These are phyloP conservation scores for Xanthoconium stramineum DNA, from an alignment of 768 basidiomycete genomes.

Conservation along the genomic window DNA sequence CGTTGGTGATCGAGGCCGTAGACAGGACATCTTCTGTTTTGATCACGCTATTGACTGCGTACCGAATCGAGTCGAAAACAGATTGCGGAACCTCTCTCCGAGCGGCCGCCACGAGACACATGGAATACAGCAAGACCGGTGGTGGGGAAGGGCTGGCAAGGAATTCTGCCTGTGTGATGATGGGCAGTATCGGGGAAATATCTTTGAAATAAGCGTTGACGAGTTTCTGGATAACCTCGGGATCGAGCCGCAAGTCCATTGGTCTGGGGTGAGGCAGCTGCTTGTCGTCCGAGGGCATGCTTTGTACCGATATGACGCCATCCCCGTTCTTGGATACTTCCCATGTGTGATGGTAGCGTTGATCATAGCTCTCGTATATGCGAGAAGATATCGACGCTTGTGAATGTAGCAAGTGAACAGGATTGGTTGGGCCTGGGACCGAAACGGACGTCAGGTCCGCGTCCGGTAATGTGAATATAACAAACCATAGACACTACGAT, in stretches of 20 bases:
- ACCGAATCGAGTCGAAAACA: slow-evolving; percentile 88
- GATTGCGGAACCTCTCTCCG: slow-evolving; percentile 78
- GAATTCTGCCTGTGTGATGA: slow-evolving; percentile 88
- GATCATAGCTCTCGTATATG: slow-evolving; percentile 84
- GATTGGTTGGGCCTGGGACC: slow-evolving; percentile 75
- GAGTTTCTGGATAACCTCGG: slow-evolving; percentile 73
- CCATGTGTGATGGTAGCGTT: slow-evolving; percentile 84
- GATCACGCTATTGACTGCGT: slow-evolving; percentile 81
- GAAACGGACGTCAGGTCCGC: slow-evolving; percentile 31
- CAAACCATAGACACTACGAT: slow-evolving; percentile 65
- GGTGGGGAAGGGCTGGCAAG: slow-evolving; percentile 69
- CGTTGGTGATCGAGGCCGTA: slow-evolving; percentile 79
- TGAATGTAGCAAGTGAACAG: slow-evolving; percentile 86
- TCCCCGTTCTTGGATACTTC: slow-evolving; percentile 82
- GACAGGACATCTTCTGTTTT: slow-evolving; percentile 90
- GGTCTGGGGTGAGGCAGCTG: slow-evolving; percentile 56
- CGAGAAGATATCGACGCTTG: slow-evolving; percentile 82
- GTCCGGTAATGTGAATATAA: slow-evolving; percentile 8
- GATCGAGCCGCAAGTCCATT: slow-evolving; percentile 70
- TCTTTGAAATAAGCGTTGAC: slow-evolving; percentile 91
- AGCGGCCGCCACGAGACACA: slow-evolving; percentile 89
- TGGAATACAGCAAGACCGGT: slow-evolving; percentile 85
- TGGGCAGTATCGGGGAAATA: slow-evolving; percentile 84
- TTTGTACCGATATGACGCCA: slow-evolving; percentile 81
- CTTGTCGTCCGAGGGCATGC: slow-evolving; percentile 56